Evolutionary conservation across 176 grass and related monocot species (phyloP).

Genomic region (Otatea glauca): DNA sequence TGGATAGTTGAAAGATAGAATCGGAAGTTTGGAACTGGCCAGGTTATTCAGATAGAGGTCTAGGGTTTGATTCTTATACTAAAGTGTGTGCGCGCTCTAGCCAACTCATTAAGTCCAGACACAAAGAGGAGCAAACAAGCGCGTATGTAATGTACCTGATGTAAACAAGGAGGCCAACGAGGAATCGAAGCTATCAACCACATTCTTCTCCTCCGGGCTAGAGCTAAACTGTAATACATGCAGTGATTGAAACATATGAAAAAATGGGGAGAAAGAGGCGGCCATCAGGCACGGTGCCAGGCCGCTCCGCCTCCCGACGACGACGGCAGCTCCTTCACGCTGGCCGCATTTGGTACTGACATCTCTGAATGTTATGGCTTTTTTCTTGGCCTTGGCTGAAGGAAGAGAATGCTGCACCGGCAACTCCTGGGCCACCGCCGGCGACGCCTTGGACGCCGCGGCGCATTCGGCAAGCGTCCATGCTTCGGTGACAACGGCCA

Average conservation of each 20-base stretch:
- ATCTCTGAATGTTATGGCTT: no score
- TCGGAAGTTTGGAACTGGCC: neutral
- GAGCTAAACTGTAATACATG: constrained; percentile 66
- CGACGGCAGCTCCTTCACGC: neutral
- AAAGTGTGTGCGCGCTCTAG: neutral
- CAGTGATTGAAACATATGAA: neutral
- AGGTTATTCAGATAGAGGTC: neutral
- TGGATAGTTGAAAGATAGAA: neutral
- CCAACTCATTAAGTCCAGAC: neutral
- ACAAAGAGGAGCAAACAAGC: neutral
- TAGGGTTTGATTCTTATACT: neutral
- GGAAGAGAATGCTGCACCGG: neutral
- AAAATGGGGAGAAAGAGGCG: constrained; percentile 8
- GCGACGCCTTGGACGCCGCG: neutral
- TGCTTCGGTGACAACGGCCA: constrained; percentile 53
- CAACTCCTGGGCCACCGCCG: neutral
- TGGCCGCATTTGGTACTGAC: neutral
- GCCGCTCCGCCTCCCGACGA: constrained; percentile 50
- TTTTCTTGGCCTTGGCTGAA: neutral
- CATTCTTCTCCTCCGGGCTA: constrained; percentile 67
- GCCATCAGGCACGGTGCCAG: constrained; percentile 57
- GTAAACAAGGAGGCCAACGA: constrained; percentile 77
- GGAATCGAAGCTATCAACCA: constrained; percentile 75
- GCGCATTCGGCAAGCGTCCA: constrained; percentile 54
- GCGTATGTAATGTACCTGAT: constrained; percentile 54